Conservation (phyloP, 331 rosid species). For the Acacia concinna region DNA sequence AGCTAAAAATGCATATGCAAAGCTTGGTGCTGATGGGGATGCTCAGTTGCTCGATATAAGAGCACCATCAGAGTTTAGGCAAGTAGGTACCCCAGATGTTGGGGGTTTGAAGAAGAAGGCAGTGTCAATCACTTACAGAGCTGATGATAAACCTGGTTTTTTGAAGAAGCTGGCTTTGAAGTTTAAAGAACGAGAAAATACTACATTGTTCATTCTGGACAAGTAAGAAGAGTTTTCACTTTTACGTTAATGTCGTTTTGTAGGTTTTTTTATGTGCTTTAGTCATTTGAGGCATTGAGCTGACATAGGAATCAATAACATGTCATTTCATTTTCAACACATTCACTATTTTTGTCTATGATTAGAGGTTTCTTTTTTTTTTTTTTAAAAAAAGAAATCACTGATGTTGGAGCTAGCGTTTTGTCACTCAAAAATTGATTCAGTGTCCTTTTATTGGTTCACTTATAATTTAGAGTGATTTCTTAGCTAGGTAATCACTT, state of each 20-base stretch:
- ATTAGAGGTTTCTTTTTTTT: not conserved
- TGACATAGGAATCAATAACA: not conserved
- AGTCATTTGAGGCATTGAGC: not conserved
- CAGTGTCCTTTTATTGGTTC: not conserved
- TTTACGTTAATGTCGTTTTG: constrained; percentile 2
- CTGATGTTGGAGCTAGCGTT: not conserved
- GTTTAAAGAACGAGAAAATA: constrained; percentile 92
- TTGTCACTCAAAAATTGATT: constrained; percentile 4
- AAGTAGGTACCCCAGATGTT: constrained; percentile 76
- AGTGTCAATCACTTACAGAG: constrained; percentile 58
- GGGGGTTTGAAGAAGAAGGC: constrained; percentile 71
- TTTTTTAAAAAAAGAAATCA: not conserved
- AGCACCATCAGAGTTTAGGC: constrained; percentile 55
- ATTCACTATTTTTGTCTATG: constrained; percentile 3
- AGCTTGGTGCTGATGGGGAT: constrained; percentile 66
- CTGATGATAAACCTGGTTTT: constrained; percentile 84
- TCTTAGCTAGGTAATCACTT: not conserved
- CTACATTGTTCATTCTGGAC: constrained; percentile 91
- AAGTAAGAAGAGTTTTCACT: constrained; percentile 59
- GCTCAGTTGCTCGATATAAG: constrained; percentile 90
- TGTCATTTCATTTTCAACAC: not conserved
- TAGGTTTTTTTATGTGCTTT: not conserved
- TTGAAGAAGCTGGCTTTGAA: constrained; percentile 73
- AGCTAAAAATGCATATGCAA: constrained; percentile 77
- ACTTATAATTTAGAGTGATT: not conserved